Evolutionary conservation across 306 rosid genomes (phyloP), one percentile per base, ranked within the genome.

Genomic region (Betula pendula): DNA sequence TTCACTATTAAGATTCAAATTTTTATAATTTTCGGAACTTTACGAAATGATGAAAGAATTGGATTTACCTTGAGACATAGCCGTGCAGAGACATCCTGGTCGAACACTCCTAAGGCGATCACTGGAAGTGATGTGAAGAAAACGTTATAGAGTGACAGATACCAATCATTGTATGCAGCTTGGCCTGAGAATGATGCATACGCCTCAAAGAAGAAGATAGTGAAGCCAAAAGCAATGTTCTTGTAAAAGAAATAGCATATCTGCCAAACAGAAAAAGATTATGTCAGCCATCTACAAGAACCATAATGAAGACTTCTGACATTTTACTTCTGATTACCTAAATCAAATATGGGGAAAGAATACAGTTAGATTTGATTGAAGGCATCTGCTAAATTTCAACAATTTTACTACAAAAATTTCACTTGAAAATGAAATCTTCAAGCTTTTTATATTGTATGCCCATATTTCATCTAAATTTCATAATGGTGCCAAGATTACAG

Each of bases 121-220:
- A 96, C 99, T 6, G 99, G 99, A 83, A 96, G 99, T 7, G 99
- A 96, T 4, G 99, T 92, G 87, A 96, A 96, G 91, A 92, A 92
- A 69, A 96, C 99, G 4, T 96, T 96, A 45, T 88, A 96, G 3
- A 88, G 81, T 9, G 99, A 89, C 73, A 96, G 58, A 82, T 85
- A 92, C 99, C 99, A 96, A 29, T 96, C 99, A 42, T 96, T 92
- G 81, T 91, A 96, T 24, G 87, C 88, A 78, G 93, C 13, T 87
- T 92, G 89, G 52, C 97, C 99, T 0, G 99, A 88, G 89, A 92
- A 96, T n/a, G 99, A 89, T 74, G 97, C 81, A 78, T 88, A 91
- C 10, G 86, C 75, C 84, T 86, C 92, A 68, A 45, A 96, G 92
- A 88, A 96, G 93, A 96, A 91, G 51, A 96, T 75, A 55, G 94